These are phyloP conservation scores for Metschnikowia peoriensis DNA, from an alignment of 805 yeast genomes.

Conservation along the genomic window DNA sequence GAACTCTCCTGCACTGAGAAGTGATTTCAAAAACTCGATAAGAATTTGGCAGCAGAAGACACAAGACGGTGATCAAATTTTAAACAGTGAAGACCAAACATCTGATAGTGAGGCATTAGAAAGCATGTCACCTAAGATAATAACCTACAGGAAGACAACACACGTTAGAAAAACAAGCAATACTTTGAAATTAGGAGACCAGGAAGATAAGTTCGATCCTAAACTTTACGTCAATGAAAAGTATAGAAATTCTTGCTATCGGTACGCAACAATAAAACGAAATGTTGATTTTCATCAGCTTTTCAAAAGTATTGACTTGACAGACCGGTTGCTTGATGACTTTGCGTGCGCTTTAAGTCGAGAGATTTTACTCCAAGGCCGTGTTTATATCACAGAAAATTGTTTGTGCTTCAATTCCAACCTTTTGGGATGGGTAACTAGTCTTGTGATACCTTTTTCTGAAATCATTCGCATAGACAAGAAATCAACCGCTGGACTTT, in stretches of 20 bases:
- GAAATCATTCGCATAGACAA: slow-evolving; percentile 77
- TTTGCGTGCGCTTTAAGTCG: slow-evolving; percentile 86
- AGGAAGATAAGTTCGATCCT: slow-evolving; percentile 30
- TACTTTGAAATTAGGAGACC: slow-evolving; percentile 7
- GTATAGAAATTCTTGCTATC: slow-evolving; percentile 55
- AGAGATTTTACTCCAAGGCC: slow-evolving; percentile 85
- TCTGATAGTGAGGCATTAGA: slow-evolving; percentile 5
- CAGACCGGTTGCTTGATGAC: slow-evolving; percentile 79
- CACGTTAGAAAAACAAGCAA: slow-evolving; percentile 33
- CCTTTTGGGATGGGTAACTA: slow-evolving; percentile 88
- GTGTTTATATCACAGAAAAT: slow-evolving; percentile 75
- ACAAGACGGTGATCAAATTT: slow-evolving; percentile 4
- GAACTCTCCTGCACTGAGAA: slow-evolving; percentile 10
- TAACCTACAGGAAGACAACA: slow-evolving; percentile 37
- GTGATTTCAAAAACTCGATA: slow-evolving; percentile 16
- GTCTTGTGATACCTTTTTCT: slow-evolving; percentile 63
- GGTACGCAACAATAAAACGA: slow-evolving; percentile 54
- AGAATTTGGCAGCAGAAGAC: slow-evolving; percentile 18
- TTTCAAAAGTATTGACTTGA: slow-evolving; percentile 63
- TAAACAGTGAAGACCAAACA: slow-evolving; percentile 5
- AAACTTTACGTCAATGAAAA: slow-evolving; percentile 57
- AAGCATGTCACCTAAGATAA: slow-evolving; percentile 35
- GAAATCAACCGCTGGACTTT: slow-evolving; percentile 80
- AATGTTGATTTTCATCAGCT: slow-evolving; percentile 73
- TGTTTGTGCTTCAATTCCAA: slow-evolving; percentile 84